Evolutionary conservation across 2,329 filamentous ascomycete species (phyloP).

Genomic region (Ophiocordyceps unilateralis): DNA sequence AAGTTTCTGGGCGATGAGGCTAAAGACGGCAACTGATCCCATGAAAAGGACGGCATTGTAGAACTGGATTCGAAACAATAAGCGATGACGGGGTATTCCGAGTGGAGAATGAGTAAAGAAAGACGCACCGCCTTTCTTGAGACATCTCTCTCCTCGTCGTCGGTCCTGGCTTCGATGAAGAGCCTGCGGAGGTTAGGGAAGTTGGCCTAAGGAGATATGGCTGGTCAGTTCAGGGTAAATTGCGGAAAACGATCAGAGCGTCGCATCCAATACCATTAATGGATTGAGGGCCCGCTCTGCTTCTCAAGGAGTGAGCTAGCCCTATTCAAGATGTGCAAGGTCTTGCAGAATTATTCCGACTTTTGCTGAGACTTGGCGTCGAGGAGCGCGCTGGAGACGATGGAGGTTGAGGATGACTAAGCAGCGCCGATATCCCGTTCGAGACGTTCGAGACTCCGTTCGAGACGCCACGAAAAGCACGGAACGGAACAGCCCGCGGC

Average conservation of each 20-base stretch:
- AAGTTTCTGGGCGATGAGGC: conserved; percentile 79
- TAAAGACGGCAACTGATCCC: conserved; percentile 88
- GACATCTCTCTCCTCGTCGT: conserved; percentile 86
- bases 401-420: background rate
- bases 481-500: background rate
- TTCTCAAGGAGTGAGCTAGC: background rate
- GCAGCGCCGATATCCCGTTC: background rate
- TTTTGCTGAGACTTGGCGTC: too few relatives aligned
- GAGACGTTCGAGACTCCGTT: too few relatives aligned
- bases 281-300: background rate
- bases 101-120: background rate
- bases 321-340: background rate
- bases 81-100: background rate
- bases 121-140: conserved; percentile 71
- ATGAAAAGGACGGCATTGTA: conserved; percentile 96
- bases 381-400: background rate
- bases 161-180: conserved; percentile 85
- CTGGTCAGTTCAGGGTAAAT: background rate
- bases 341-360: too few relatives aligned
- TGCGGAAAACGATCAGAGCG: background rate
- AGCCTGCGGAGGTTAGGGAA: conserved; percentile 90
- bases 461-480: background rate
- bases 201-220: conserved; percentile 38
- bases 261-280: background rate
- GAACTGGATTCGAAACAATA: conserved; percentile 40